Percentiles rank a stretch among this genome's conserved stretches.
Conservation (phyloP, 78 protist genomes). For the Dictyostelium firmibasis region DNA sequence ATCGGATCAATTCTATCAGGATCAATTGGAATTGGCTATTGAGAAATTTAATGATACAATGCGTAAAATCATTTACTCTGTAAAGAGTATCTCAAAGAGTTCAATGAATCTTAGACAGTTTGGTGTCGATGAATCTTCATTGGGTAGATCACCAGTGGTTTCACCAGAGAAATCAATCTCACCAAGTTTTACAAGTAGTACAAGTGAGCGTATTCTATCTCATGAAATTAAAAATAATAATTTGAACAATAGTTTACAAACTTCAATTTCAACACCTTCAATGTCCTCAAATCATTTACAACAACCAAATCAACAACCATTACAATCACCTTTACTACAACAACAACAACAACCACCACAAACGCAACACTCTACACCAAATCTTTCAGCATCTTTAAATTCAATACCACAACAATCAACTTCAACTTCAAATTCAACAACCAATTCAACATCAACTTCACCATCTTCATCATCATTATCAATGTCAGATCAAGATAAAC, state of each 20-base stretch:
- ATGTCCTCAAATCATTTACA: background rate
- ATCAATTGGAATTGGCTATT: constrained; percentile 63
- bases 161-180: constrained; percentile 17
- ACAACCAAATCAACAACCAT: background rate
- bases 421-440: background rate
- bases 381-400: background rate
- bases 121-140: constrained; percentile 6
- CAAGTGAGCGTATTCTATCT: background rate
- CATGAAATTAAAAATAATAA: background rate
- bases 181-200: background rate
- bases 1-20: constrained; percentile 62
- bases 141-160: background rate
- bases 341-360: background rate
- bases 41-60: constrained; percentile 48
- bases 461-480: background rate
- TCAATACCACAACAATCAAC: background rate
- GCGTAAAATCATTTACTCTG: constrained; percentile 39
- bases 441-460: background rate
- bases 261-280: background rate
- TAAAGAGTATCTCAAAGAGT: constrained; percentile 21
- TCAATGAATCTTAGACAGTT: constrained; percentile 3
- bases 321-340: background rate
- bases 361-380: background rate
- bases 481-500: background rate
- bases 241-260: background rate